Evolutionary conservation across 23 red algal species (phyloP).

Genomic region (Porphyridium purpureum): DNA sequence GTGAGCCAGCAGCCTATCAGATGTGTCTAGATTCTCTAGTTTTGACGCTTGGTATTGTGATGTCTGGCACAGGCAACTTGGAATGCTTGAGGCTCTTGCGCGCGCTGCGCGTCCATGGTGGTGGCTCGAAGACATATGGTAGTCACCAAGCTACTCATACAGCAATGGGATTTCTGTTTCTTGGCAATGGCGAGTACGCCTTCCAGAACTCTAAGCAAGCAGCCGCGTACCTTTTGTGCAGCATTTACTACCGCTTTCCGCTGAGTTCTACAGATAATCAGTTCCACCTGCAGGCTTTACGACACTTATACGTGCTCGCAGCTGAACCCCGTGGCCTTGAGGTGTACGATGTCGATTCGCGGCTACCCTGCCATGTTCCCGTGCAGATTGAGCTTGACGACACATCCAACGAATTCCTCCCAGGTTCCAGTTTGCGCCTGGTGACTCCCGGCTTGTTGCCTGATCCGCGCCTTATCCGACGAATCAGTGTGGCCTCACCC

Average conservation of each 20-base stretch:
- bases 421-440: too few relatives aligned
- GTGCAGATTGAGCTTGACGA: slow-evolving; percentile 41
- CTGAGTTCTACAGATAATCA: slow-evolving; percentile 58
- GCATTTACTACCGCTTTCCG: slow-evolving; percentile 70
- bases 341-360: slow-evolving; percentile 65
- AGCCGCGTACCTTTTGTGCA: slow-evolving; percentile 55
- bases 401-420: too few relatives aligned
- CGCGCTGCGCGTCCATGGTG: background rate
- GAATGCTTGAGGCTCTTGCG: background rate
- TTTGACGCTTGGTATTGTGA: background rate
- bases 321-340: slow-evolving; percentile 55
- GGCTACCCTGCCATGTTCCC: slow-evolving; percentile 42
- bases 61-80: background rate
- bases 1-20: background rate
- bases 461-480: too few relatives aligned
- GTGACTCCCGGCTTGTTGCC: too few relatives aligned
- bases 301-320: slow-evolving; percentile 90
- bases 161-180: slow-evolving; percentile 79
- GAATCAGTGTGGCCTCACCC: too few relatives aligned
- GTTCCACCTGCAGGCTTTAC: slow-evolving; percentile 85
- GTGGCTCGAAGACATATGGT: slow-evolving; percentile 31
- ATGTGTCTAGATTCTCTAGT: slow-evolving; percentile 33
- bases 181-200: slow-evolving; percentile 65
- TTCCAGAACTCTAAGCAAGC: slow-evolving; percentile 34
- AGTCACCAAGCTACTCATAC: slow-evolving; percentile 44